phyloP scores from a whole-genome alignment of 306 rosid species.

The Cicer chorassanicum region DNA sequence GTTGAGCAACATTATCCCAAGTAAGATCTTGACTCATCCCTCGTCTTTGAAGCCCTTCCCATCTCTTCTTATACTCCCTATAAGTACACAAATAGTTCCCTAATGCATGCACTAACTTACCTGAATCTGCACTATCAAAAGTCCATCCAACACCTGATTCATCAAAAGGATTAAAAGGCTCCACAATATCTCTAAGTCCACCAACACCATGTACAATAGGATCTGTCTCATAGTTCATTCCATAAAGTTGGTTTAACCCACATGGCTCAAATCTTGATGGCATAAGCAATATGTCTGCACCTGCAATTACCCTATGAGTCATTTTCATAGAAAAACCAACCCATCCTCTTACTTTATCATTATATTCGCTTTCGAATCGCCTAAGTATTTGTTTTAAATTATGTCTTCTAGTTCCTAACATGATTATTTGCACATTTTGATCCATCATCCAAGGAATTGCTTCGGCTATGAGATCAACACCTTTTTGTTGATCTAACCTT shows the following conservation, averaged over 20 bases:
- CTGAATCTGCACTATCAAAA: constrained; percentile 75
- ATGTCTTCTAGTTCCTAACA: constrained; percentile 86
- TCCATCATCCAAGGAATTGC: constrained; percentile 90
- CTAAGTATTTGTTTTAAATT: constrained; percentile 82
- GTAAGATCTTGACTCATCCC: constrained; percentile 89
- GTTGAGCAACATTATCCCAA: constrained; percentile 91
- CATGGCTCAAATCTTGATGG: constrained; percentile 98
- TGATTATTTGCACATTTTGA: constrained; percentile 81
- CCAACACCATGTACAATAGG: constrained; percentile 96
- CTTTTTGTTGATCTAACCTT: constrained; percentile 88
- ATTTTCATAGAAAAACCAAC: constrained; percentile 86
- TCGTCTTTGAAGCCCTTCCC: constrained; percentile 93
- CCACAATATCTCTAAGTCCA: constrained; percentile 84
- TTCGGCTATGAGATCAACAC: constrained; percentile 85
- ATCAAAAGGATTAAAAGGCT: constrained; percentile 69
- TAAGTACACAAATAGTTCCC: constrained; percentile 80
- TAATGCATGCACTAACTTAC: constrained; percentile 67
- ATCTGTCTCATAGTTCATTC: constrained; percentile 86
- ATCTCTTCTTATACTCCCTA: constrained; percentile 77
- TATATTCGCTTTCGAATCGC: constrained; percentile 57
- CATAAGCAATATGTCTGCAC: constrained; percentile 86
- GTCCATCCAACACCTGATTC: constrained; percentile 95
- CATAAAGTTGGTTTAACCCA: constrained; percentile 94
- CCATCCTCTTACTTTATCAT: constrained; percentile 76
- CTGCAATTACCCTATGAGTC: constrained; percentile 93